phyloP scores from a whole-genome alignment of 2,329 filamentous ascomycete genomes.

The Aphanoascus verrucosus region DNA sequence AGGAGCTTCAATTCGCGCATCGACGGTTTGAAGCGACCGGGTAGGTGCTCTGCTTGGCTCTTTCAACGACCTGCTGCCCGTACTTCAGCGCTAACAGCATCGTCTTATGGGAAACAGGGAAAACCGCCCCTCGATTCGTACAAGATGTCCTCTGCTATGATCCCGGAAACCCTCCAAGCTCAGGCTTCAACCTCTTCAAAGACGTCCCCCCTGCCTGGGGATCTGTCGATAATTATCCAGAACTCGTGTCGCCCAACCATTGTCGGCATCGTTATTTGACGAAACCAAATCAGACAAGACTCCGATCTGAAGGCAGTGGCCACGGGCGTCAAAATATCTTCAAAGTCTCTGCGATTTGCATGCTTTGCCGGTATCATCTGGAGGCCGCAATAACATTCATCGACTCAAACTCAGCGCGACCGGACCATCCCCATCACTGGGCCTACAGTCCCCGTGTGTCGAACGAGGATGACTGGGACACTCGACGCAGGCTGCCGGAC shows the following conservation, averaged over 20 bases:
- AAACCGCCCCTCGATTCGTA: slow-evolving; percentile 42
- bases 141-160: slow-evolving; percentile 39
- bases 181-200: slow-evolving; percentile 47
- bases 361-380: slow-evolving; percentile 52
- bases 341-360: slow-evolving; percentile 51
- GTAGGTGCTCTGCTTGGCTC: neutral
- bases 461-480: slow-evolving; percentile 18
- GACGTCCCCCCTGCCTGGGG: slow-evolving; percentile 46
- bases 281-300: slow-evolving; percentile 45
- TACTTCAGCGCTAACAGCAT: neutral
- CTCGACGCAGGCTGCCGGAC: slow-evolving; percentile 19
- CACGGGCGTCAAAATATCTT: slow-evolving; percentile 34
- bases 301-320: slow-evolving; percentile 31
- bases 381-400: slow-evolving; percentile 47
- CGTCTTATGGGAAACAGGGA: slow-evolving; percentile 29
- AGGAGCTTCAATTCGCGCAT: neutral
- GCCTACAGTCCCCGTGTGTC: slow-evolving; percentile 31
- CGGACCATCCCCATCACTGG: slow-evolving; percentile 54
- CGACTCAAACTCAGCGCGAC: slow-evolving; percentile 33
- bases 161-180: slow-evolving; percentile 32
- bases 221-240: slow-evolving; percentile 23
- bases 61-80: neutral
- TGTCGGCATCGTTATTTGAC: slow-evolving; percentile 51
- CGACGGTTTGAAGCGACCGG: neutral
- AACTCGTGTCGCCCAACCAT: slow-evolving; percentile 32